Evolutionary conservation across 495 filamentous ascomycete species (phyloP), one percentile per base, ranked within the genome.

Genomic region (Clohesyomyces aquaticus): DNA sequence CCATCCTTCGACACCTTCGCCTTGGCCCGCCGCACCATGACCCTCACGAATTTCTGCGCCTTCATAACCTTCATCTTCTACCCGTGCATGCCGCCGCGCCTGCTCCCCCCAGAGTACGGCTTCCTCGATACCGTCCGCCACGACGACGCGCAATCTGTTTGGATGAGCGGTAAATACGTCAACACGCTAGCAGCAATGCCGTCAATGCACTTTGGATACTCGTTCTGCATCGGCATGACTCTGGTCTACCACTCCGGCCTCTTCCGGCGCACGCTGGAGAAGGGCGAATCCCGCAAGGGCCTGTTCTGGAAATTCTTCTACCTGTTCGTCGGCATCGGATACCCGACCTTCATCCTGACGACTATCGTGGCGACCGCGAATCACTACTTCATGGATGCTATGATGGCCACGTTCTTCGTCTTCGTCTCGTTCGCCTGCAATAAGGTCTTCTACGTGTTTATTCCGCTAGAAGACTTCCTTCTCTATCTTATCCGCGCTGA

Each of bases 321-420:
- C 58, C 57, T 79, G 22, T 42, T 77, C 3, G 67, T 85, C 16
- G 85, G 79, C 1, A 66, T 87, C 22, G 69, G 75, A 9, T 88
- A 88, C 68, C 84, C 86, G 3, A 49, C 74, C 8, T 77, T 84
- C 42, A 82, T 88, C 35, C 77, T 88, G 16, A 77, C 79, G 50
- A 82, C 85, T 12, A 87, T 88, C 50, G 76, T 88, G 16, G 83
- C 83, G 10, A 88, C 85, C 4, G 85, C 86, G 12, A 88, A 88
- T 63, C 86, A 87, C 71, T 88, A 85, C 66, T 85, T 81, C 73
- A 74, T 88, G 35, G 86, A 87, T 70, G 85, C 84, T 0, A 71
- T 79, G 18, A 75, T 81, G n/a, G 83, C 82, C 4, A 79, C 78
- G 4, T 65, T 81, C n/a, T 74, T 79, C 14, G 78, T 81, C 16